A percentile compares a stretch with the other conserved stretches of the same genome.
phyloP scores from a whole-genome alignment of 441 rosid genomes.

The Pelargonium australe region DNA sequence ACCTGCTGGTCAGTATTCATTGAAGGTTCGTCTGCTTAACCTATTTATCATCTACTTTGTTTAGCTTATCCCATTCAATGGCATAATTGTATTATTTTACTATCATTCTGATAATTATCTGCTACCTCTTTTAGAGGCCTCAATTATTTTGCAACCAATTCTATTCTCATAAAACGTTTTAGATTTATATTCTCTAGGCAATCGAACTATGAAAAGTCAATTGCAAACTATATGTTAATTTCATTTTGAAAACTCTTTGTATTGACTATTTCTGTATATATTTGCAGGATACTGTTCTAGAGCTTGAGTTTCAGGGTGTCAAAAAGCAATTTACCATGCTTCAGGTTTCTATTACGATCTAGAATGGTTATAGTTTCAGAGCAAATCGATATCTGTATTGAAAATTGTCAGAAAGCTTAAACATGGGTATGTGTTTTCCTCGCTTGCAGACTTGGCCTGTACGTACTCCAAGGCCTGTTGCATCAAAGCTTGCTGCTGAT shows the following conservation, averaged over 20 bases:
- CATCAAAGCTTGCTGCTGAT: conserved; percentile 98
- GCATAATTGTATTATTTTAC: neutral
- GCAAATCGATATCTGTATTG: neutral
- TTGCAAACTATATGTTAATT: neutral
- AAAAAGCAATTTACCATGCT: conserved; percentile 94
- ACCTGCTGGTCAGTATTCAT: conserved; percentile 94
- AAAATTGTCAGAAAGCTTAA: conserved; percentile 10
- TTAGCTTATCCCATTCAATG: neutral
- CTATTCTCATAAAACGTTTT: neutral
- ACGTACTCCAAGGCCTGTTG: conserved; percentile 98
- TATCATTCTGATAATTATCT: neutral
- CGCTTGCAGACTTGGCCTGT: conserved; percentile 90
- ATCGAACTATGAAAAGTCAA: neutral
- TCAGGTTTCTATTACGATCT: conserved; percentile 52
- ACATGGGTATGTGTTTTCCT: conserved; percentile 19
- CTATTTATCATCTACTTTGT: neutral
- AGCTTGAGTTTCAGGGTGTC: conserved; percentile 97
- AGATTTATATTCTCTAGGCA: neutral
- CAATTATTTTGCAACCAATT: neutral
- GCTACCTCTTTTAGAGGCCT: neutral
- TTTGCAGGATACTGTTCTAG: conserved; percentile 81
- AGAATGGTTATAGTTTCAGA: neutral
- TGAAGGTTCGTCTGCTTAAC: conserved; percentile 51
- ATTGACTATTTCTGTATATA: conserved; percentile 1
- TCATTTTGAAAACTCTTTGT: neutral